Conservation (phyloP, 768 basidiomycete species). For the Auricularia sp. region DNA sequence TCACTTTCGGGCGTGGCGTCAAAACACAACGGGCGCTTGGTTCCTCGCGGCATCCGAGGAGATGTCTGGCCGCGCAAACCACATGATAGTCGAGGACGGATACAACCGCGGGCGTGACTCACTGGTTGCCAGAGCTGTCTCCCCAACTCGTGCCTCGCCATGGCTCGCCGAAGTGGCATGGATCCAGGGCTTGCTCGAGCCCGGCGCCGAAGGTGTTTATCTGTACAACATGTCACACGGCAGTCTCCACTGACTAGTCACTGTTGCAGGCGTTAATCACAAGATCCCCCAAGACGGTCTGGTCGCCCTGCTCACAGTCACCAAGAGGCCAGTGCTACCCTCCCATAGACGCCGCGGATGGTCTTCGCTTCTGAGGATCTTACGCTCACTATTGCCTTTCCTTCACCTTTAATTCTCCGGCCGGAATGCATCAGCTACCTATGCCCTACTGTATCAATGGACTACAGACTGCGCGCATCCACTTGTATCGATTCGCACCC, state of each 20-base stretch:
- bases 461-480: too few species aligned
- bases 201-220: slow-evolving; percentile 36
- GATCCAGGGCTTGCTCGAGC: slow-evolving; percentile 58
- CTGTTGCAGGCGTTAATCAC: neutral
- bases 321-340: too few species aligned
- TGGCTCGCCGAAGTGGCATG: slow-evolving; percentile 76
- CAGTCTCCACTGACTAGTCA: too few species aligned
- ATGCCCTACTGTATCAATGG: too few species aligned
- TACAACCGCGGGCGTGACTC: slow-evolving; percentile 78
- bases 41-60: slow-evolving; percentile 78
- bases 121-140: slow-evolving; percentile 59
- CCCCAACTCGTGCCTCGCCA: slow-evolving; percentile 25
- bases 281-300: neutral
- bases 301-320: neutral
- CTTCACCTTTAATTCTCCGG: too few species aligned
- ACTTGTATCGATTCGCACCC: too few species aligned
- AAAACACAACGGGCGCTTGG: slow-evolving; percentile 78
- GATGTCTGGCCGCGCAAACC: slow-evolving; percentile 25
- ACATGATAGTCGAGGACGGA: slow-evolving; percentile 67
- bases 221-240: neutral
- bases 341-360: too few species aligned
- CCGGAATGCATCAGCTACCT: too few species aligned
- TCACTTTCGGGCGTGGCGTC: slow-evolving; percentile 84
- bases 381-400: too few species aligned
- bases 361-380: too few species aligned